phyloP scores from a whole-genome alignment of 2,329 filamentous ascomycete genomes.

The Paradendryphiella salina region DNA sequence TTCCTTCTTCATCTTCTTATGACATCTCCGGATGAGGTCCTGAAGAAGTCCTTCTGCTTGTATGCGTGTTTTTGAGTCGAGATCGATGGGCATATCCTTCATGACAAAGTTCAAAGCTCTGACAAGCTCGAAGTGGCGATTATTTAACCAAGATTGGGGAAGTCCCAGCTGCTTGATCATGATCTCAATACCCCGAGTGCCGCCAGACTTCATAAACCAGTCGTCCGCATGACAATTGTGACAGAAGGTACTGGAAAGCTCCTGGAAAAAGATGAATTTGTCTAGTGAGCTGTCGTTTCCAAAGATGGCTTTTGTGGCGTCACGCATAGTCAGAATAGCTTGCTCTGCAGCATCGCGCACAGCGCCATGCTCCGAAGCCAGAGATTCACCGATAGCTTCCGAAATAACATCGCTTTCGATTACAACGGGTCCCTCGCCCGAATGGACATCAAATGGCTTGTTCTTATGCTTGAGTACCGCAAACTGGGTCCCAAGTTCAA shows the following conservation, averaged over 20 bases:
- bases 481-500: constrained; percentile 86
- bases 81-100: constrained; percentile 94
- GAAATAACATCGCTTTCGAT: constrained; percentile 86
- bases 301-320: constrained; percentile 76
- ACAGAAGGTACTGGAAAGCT: constrained; percentile 81
- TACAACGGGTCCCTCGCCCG: constrained; percentile 83
- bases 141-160: constrained; percentile 78
- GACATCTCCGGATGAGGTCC: constrained; percentile 75
- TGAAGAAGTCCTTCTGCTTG: constrained; percentile 83
- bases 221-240: constrained; percentile 97
- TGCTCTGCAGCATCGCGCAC: constrained; percentile 82
- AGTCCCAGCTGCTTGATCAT: constrained; percentile 83
- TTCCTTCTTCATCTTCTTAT: constrained; percentile 76
- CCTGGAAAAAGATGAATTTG: constrained; percentile 79
- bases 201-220: constrained; percentile 97
- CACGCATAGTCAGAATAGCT: constrained; percentile 76
- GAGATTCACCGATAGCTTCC: constrained; percentile 85
- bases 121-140: constrained; percentile 84
- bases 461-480: constrained; percentile 75
- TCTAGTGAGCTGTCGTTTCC: constrained; percentile 72
- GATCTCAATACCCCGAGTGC: constrained; percentile 85
- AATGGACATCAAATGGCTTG: constrained; percentile 79
- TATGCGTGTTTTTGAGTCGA: constrained; percentile 84
- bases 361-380: constrained; percentile 79
- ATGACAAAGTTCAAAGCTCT: constrained; percentile 94